Evolutionary conservation across 2,329 filamentous ascomycete species (phyloP), one percentile per base, ranked within the genome.

Genomic region (Epichloe elymi): DNA sequence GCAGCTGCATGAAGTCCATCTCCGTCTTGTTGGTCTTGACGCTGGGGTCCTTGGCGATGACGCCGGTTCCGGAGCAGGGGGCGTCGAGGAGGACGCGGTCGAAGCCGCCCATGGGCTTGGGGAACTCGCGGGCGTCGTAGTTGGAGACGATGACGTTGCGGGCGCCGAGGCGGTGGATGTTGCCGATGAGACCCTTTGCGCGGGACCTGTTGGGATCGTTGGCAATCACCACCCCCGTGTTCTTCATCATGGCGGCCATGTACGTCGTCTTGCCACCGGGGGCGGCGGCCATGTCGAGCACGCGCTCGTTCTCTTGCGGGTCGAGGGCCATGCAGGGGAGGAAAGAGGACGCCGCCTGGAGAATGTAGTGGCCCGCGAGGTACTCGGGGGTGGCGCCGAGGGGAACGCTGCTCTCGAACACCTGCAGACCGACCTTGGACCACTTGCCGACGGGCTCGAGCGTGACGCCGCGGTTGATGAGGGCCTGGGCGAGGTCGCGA

Each of bases 21-120:
- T 95, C 88, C 11, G 87, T 94, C 76, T 97, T 97, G 75, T 96
- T 97, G 23, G 91, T 97, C 78, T 98, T 98, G 59, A 98, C 89
- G 57, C 85, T 88, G 35, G 91, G 81, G 69, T 98, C 93, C 73
- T 98, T 98, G 56, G 89, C 86, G 58, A 98, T 98, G 63, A 98
- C 93, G 61, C 93, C 93, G 1, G 93, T 98, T 59, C 93, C 91
- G 3, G 90, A 95, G 72, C 93, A 97, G 4, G 93, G 93, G 1
- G 89, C 90, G 70, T 98, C 90, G 53, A 97, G 85, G 44, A 97
- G 73, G 5, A 98, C 88, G 56, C 93, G 81, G 67, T 98, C 93
- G 56, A 98, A 98, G 12, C 93, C 93, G 53, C 91, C 93, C 68
- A 98, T 89, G 38, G 95, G 87, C 62, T 83, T 87, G 30, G 93